Evolutionary conservation across 768 basidiomycete species (phyloP).

Genomic region (Xerocomus spinulosus): DNA sequence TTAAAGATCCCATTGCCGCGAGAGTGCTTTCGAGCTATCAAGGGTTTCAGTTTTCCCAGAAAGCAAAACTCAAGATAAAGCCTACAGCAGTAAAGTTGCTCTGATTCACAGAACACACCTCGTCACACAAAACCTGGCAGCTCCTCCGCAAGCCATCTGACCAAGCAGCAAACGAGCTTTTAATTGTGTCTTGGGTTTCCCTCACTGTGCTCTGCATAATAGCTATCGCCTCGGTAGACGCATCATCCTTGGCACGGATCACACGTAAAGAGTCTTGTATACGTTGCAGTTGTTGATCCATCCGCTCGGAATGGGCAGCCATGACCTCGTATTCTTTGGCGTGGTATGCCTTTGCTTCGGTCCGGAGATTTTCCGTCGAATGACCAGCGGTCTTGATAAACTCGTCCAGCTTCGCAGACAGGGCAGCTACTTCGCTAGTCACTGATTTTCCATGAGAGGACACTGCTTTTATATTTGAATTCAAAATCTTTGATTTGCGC

Average conservation of each 20-base stretch:
- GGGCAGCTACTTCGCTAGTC: constrained; percentile 44
- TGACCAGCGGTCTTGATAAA: constrained; percentile 56
- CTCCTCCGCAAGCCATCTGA: constrained; percentile 45
- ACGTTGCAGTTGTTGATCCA: constrained; percentile 55
- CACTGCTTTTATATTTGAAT: constrained; percentile 62
- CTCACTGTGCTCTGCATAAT: constrained; percentile 46
- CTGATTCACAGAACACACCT: constrained; percentile 41
- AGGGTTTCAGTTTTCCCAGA: constrained; percentile 5
- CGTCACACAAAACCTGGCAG: constrained; percentile 44
- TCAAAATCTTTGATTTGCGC: constrained; percentile 63
- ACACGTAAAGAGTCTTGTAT: constrained; percentile 48
- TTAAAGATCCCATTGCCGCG: constrained; percentile 50
- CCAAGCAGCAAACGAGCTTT: constrained; percentile 52
- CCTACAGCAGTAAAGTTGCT: constrained; percentile 45
- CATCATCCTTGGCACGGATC: constrained; percentile 54
- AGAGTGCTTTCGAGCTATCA: constrained; percentile 53
- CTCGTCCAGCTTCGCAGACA: constrained; percentile 56
- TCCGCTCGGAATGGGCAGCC: constrained; percentile 44
- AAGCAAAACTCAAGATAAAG: constrained; percentile 1
- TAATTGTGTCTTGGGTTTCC: constrained; percentile 51
- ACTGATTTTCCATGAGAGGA: constrained; percentile 58
- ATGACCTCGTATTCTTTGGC: constrained; percentile 53
- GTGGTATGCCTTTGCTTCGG: constrained; percentile 54
- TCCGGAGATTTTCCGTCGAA: constrained; percentile 48
- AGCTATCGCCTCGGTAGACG: constrained; percentile 49